Evolutionary conservation across 495 filamentous ascomycete species (phyloP).

Genomic region (Venustampulla echinocandica): DNA sequence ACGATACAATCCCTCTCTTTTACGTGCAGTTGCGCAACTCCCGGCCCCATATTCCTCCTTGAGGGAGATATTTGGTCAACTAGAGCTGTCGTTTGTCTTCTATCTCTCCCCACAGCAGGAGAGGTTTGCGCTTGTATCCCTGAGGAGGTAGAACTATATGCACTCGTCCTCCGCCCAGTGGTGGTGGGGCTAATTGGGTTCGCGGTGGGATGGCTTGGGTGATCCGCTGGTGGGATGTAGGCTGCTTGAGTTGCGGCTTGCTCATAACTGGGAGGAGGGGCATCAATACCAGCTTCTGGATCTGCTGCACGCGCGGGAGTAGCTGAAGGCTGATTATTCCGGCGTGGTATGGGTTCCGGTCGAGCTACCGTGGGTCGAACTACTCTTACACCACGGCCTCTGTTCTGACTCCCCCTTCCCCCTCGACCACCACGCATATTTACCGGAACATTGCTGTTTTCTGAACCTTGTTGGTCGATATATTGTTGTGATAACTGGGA

Average conservation of each 20-base stretch:
- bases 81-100: slow-evolving; percentile 1
- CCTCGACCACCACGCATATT: slow-evolving; percentile 10
- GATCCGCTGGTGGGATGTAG: slow-evolving; percentile 54
- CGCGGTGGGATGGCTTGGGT: slow-evolving; percentile 46
- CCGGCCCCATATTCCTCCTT: not conserved
- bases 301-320: no score
- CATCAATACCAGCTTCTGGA: slow-evolving; percentile 45
- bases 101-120: not conserved
- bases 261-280: slow-evolving; percentile 74
- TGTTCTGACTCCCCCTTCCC: slow-evolving; percentile 1
- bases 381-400: slow-evolving; percentile 8
- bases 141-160: slow-evolving; percentile 7
- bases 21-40: not conserved
- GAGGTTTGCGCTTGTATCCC: not conserved
- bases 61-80: not conserved
- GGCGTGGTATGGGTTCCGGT: slow-evolving; percentile 19
- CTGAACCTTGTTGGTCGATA: slow-evolving; percentile 43
- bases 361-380: slow-evolving; percentile 11
- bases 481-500: slow-evolving; percentile 49
- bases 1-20: slow-evolving; percentile 19
- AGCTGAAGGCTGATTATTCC: slow-evolving; percentile 23
- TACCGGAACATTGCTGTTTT: slow-evolving; percentile 13
- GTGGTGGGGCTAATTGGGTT: no score
- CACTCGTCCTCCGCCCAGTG: slow-evolving; percentile 7
- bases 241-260: slow-evolving; percentile 57